Percentiles rank a stretch among this genome's conserved stretches.
Conservation (phyloP, 305 asterid genomes). For the Solanum hybrid region DNA sequence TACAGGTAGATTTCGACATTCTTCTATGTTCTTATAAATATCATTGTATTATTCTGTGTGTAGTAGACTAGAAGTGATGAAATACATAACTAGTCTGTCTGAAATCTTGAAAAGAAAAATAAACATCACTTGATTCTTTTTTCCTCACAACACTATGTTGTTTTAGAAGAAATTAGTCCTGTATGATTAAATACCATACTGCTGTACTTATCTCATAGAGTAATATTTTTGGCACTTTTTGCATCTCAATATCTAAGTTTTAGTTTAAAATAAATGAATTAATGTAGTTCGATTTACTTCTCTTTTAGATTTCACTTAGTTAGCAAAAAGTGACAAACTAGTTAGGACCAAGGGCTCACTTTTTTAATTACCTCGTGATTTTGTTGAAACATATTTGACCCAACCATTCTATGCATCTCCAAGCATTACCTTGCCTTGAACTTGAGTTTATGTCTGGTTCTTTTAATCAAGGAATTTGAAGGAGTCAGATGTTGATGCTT, state of each 20-base stretch:
- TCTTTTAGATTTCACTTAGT: not conserved
- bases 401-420: not conserved
- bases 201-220: not conserved
- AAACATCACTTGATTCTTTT: not conserved
- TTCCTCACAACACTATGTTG: not conserved
- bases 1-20: slow-evolving; percentile 44
- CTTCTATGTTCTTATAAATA: not conserved
- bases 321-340: not conserved
- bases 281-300: not conserved
- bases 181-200: not conserved
- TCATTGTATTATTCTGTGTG: not conserved
- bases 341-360: not conserved
- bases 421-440: not conserved
- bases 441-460: not conserved
- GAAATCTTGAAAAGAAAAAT: not conserved
- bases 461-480: slow-evolving; percentile 18
- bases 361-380: not conserved
- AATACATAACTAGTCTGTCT: not conserved
- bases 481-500: slow-evolving; percentile 58
- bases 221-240: not conserved
- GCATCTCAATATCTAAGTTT: not conserved
- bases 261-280: not conserved
- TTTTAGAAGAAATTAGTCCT: not conserved
- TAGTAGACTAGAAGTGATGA: not conserved
- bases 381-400: not conserved